These are phyloP conservation scores for Puccinia triticina DNA, from an alignment of 1,284 basidiomycete genomes.

Conservation along the genomic window DNA sequence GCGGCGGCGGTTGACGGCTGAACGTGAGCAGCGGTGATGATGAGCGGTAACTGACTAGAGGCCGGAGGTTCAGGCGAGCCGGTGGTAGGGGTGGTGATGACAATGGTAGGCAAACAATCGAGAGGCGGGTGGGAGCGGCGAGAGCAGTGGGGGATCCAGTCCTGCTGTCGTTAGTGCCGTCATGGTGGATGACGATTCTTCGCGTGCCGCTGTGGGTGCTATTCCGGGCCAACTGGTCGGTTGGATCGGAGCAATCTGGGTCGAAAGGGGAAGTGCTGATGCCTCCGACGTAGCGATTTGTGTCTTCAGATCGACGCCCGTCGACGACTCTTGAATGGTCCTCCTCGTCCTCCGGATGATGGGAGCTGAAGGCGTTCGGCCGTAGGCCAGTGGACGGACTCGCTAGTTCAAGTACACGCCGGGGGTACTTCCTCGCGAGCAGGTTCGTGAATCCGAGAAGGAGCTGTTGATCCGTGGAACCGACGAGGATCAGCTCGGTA, in stretches of 20 bases:
- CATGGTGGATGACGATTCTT: neutral
- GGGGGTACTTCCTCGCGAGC: neutral
- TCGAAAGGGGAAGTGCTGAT: neutral
- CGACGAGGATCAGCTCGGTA: no score
- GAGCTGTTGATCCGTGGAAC: neutral
- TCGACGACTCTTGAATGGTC: neutral
- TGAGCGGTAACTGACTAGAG: neutral
- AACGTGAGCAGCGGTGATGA: neutral
- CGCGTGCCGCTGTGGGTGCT: no score
- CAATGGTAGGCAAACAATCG: neutral
- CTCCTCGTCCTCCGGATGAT: neutral
- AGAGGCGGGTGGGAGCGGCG: no score
- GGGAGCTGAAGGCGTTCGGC: neutral
- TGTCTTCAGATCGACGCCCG: neutral
- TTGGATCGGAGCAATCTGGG: neutral
- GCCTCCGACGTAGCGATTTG: neutral
- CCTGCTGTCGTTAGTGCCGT: neutral
- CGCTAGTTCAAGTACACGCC: neutral
- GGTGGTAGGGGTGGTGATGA: neutral
- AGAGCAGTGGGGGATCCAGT: no score
- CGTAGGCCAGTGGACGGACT: neutral
- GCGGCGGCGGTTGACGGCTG: no score
- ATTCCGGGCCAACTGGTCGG: neutral
- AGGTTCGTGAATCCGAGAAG: neutral
- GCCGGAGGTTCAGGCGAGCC: neutral